Conservation (phyloP, 768 basidiomycete species). For the Suillus spraguei region DNA sequence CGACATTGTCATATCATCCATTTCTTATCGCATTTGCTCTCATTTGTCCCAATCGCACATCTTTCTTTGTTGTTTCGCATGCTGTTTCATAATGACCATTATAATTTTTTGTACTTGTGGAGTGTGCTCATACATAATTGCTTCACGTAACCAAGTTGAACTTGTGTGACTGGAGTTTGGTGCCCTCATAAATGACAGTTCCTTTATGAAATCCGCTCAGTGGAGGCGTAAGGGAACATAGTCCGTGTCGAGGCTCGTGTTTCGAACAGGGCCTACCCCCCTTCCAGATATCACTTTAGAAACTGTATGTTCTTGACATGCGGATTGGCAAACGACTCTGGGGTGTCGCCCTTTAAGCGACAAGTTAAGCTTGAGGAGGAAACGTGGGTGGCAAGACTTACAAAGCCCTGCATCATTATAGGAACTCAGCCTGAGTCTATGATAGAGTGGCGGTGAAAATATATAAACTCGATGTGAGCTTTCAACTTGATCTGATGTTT, state of each 20-base stretch:
- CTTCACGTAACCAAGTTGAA: slow-evolving; percentile 27
- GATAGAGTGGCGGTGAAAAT: slow-evolving; percentile 8
- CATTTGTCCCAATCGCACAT: slow-evolving; percentile 20
- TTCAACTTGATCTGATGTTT: neutral
- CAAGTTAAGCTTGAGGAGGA: no score
- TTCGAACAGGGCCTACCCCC: no score
- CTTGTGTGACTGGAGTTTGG: neutral
- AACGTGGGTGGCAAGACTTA: neutral
- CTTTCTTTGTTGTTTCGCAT: slow-evolving; percentile 14
- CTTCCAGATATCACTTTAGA: no score
- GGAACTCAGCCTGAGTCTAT: neutral
- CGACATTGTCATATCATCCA: slow-evolving; percentile 25
- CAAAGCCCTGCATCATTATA: neutral
- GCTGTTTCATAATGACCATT: slow-evolving; percentile 33
- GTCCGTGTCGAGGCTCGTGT: no score
- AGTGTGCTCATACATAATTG: slow-evolving; percentile 27
- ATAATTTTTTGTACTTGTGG: slow-evolving; percentile 35
- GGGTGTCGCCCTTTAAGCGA: neutral
- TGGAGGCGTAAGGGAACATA: no score
- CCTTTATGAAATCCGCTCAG: neutral
- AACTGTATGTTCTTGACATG: no score
- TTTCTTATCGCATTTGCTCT: slow-evolving; percentile 28
- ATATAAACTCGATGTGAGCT: neutral
- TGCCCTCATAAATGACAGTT: neutral
- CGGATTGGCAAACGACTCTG: neutral